Base-by-base conservation (phyloP, 306 rosid species). In the Delonix regia region DNA sequence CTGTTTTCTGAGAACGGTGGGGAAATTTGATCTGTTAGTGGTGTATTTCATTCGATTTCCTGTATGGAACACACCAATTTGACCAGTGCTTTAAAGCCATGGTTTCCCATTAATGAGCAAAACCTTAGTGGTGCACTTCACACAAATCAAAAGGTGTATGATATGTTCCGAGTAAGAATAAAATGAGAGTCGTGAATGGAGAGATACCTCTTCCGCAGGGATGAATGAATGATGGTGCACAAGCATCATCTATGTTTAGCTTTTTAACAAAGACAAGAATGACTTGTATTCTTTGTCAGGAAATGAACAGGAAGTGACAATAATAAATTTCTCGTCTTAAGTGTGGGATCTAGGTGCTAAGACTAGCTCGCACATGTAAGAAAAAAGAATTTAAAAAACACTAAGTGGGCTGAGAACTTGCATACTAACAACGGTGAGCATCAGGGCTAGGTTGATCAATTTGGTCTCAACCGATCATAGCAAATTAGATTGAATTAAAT, bases 1-100 rank as follows among this genome's bases (percentile, higher is more conserved):
- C 33, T 30, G 33, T 30, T 4, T 30, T 30, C 33, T 30, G 33
- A 30, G 33, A 30, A 30, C 4, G 33, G 33, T 30, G 4, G 33
- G 33, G 33, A 30, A 30, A 30, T 30, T 30, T 30, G 33, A 30
- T 30, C 4, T 7, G 12, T 27, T 38, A 65, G 56, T 22, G 10
- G 42, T 66, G 53, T 49, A 71, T 80, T 39, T 57, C 34, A 76
- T 39, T 57, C 34, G 27, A 51, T 49, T 76, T 25, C 79, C 64
- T 34, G 12, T 51, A 45, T 73, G 59, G 42, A 81, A 39, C 82
- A 75, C 53, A 51, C 79, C 80, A 69, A 57, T 15, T 73, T 33
- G 14, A 56, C 44, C 39, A 53, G 21, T 22, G 39, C 38, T 27
- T 33, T 16, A 51, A 52, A 34, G 51, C 49, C 28, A 38, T 30